A percentile compares a stretch with the other conserved stretches of the same genome.
These are phyloP conservation scores for Sistotremastrum niveocremeum DNA, from an alignment of 768 basidiomycete genomes.

Conservation along the genomic window DNA sequence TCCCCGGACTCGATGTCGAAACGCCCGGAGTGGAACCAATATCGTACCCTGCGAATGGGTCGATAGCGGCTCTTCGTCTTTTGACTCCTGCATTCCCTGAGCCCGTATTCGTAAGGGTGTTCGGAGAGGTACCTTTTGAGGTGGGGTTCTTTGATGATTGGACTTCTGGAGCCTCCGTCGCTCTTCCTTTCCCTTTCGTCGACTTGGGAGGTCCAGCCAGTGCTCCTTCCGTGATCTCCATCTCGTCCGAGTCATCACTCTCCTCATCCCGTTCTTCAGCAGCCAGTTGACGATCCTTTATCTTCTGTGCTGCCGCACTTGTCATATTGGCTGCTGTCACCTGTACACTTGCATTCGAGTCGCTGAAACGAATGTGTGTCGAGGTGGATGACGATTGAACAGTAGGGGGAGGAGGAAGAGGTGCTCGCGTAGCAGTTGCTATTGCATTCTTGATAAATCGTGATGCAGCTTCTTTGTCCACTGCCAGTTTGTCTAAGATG, in stretches of 20 bases:
- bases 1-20: too few species aligned
- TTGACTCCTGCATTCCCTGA: conserved; percentile 16
- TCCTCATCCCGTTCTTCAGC: conserved; percentile 26
- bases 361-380: conserved; percentile 9
- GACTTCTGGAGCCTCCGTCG: conserved; percentile 17
- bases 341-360: conserved; percentile 1
- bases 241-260: conserved; percentile 28
- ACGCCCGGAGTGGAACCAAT: too few species aligned
- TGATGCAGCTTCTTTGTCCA: conserved; percentile 69
- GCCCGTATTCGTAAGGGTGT: conserved; percentile 5
- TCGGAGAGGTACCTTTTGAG: too few species aligned
- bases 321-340: conserved; percentile 53
- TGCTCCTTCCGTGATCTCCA: conserved; percentile 5
- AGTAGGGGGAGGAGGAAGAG: conserved; percentile 16
- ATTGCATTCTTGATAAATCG: conserved; percentile 82
- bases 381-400: conserved; percentile 1
- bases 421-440: conserved; percentile 35
- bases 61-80: conserved; percentile 39
- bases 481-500: conserved; percentile 29
- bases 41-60: conserved; percentile 46
- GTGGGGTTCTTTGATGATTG: neutral
- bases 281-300: conserved; percentile 21
- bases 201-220: neutral
- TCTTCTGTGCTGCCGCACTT: conserved; percentile 43
- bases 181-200: conserved; percentile 21